Percentiles rank a stretch among this genome's conserved stretches.
Evolutionary conservation across 345 rosid species (phyloP).

Genomic region (Rhizophora mangle): DNA sequence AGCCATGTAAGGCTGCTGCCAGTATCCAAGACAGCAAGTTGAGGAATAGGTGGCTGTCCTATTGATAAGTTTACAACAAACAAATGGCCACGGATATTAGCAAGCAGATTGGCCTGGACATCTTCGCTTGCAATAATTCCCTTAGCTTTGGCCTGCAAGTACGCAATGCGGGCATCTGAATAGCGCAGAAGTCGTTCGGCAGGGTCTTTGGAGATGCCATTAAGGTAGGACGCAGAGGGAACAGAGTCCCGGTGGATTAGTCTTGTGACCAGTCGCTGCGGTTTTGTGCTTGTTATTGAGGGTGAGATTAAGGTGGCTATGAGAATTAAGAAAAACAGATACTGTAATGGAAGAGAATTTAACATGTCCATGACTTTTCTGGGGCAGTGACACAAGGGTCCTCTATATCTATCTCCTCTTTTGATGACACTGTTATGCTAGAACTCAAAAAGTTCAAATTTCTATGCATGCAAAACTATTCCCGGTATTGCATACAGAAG

Average conservation of each 20-base stretch:
- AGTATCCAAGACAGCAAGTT: slow-evolving; percentile 49
- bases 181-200: slow-evolving; percentile 17
- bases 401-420: no score
- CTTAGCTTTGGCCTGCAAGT: slow-evolving; percentile 23
- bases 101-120: slow-evolving; percentile 33
- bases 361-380: no score
- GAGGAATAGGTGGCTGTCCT: slow-evolving; percentile 58
- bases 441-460: no score
- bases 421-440: no score
- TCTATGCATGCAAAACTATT: no score
- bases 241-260: slow-evolving; percentile 37
- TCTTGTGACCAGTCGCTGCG: slow-evolving; percentile 6
- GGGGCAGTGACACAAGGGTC: no score
- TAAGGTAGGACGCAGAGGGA: slow-evolving; percentile 23
- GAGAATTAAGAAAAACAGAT: no score
- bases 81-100: slow-evolving; percentile 12
- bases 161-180: slow-evolving; percentile 29
- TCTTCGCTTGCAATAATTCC: slow-evolving; percentile 14
- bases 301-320: no score
- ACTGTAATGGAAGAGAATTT: no score
- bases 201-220: slow-evolving; percentile 20
- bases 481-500: no score
- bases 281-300: background rate
- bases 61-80: slow-evolving; percentile 48
- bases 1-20: slow-evolving; percentile 67